Conservation (phyloP, 106 monocot species). For the Acanthochlamys bracteata region DNA sequence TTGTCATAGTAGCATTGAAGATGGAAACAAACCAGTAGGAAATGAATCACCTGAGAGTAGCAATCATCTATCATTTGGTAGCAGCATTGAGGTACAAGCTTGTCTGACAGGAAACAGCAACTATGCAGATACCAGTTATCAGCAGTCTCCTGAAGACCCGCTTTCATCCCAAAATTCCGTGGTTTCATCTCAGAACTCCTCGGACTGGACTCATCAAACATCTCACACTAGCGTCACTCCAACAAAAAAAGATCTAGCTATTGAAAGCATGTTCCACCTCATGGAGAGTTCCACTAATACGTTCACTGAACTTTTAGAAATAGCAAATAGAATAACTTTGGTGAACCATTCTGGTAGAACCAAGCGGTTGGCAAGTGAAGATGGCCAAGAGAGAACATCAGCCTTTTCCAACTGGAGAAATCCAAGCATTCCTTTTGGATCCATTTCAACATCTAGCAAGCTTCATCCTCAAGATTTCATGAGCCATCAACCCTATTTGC, state of each 20-base stretch:
- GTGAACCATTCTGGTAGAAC: constrained; percentile 1
- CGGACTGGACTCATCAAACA: constrained; percentile 15
- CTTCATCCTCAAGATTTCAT: not conserved
- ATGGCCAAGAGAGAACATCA: constrained; percentile 1
- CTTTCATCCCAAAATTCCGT: constrained; percentile 44
- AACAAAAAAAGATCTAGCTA: constrained; percentile 10
- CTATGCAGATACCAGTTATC: constrained; percentile 25
- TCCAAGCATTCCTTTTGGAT: not conserved
- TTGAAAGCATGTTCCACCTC: constrained; percentile 8
- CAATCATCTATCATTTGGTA: constrained; percentile 24
- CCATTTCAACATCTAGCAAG: constrained; percentile 1
- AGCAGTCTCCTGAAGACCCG: constrained; percentile 23
- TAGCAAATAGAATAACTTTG: constrained; percentile 23
- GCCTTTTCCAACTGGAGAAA: not conserved
- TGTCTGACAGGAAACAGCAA: constrained; percentile 8
- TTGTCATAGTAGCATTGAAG: constrained; percentile 4
- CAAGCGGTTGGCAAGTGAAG: not conserved
- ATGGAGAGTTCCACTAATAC: constrained; percentile 26
- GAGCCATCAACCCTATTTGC: not conserved
- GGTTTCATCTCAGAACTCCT: constrained; percentile 44
- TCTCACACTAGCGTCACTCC: constrained; percentile 9
- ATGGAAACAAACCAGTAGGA: constrained; percentile 8
- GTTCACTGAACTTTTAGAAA: constrained; percentile 51
- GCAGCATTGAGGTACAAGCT: constrained; percentile 10
- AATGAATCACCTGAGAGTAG: not conserved